Conservation (phyloP, 202 grass and related monocot genomes). For the Setaria viridis region DNA sequence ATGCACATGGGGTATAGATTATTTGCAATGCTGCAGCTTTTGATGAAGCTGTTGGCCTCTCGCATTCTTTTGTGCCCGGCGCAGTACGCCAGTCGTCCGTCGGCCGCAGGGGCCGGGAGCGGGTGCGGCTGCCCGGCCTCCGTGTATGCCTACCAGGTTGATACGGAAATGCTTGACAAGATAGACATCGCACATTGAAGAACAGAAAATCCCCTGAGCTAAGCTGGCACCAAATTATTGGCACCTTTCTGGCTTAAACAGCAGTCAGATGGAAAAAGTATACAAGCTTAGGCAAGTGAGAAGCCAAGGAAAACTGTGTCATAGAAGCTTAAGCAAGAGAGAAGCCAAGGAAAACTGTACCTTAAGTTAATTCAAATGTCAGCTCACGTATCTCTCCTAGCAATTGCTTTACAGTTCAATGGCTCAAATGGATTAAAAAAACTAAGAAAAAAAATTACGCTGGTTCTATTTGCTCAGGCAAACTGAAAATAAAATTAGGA, state of each 20-base stretch:
- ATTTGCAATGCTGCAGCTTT: too few species aligned
- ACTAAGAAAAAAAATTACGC: slow-evolving; percentile 28
- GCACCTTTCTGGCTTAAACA: slow-evolving; percentile 4
- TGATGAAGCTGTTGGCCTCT: too few species aligned
- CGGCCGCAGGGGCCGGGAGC: too few species aligned
- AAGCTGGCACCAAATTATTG: background rate
- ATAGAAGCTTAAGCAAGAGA: background rate
- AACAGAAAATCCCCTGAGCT: background rate
- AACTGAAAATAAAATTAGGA: slow-evolving; percentile 46
- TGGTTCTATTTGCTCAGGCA: slow-evolving; percentile 23
- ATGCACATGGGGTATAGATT: too few species aligned
- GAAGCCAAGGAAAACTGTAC: background rate
- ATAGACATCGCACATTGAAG: too few species aligned
- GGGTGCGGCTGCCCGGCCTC: too few species aligned
- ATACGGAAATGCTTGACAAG: too few species aligned
- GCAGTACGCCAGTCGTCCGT: too few species aligned
- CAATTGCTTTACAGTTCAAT: slow-evolving; percentile 36
- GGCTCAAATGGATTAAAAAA: slow-evolving; percentile 37
- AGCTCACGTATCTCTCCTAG: background rate
- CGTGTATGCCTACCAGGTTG: too few species aligned
- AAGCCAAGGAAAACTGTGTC: background rate
- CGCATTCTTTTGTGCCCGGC: too few species aligned
- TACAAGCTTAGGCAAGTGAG: background rate
- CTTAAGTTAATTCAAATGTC: slow-evolving; percentile 37
- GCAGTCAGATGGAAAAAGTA: slow-evolving; percentile 2